Conservation (phyloP, 2,329 filamentous ascomycete species). For the Emergomyces orientalis region DNA sequence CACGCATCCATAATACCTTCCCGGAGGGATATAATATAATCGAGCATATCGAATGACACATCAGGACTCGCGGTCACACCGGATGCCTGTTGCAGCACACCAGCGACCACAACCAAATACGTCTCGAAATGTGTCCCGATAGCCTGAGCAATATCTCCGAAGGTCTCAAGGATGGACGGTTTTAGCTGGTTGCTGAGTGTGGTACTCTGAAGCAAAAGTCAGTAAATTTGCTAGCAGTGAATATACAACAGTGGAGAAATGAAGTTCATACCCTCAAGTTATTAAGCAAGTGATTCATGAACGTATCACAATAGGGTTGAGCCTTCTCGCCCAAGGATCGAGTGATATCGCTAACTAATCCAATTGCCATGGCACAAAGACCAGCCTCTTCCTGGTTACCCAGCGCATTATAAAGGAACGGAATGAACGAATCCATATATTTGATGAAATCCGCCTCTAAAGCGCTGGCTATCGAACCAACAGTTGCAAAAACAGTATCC, state of each 20-base stretch:
- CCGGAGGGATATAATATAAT: conserved; percentile 88
- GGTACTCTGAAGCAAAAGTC: conserved; percentile 52
- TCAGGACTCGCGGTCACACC: conserved; percentile 70
- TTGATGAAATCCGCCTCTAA: conserved; percentile 88
- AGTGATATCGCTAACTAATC: conserved; percentile 91
- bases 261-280: conserved; percentile 60
- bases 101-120: conserved; percentile 83
- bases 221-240: conserved; percentile 17
- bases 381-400: conserved; percentile 91
- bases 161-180: conserved; percentile 94
- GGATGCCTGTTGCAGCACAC: conserved; percentile 88
- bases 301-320: conserved; percentile 89
- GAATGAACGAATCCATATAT: conserved; percentile 94
- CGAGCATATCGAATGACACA: conserved; percentile 86
- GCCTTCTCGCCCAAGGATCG: conserved; percentile 82
- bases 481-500: conserved; percentile 83
- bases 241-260: conserved; percentile 24
- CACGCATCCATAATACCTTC: conserved; percentile 99
- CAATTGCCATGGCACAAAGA: conserved; percentile 94
- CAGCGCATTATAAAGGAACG: conserved; percentile 87
- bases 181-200: conserved; percentile 93
- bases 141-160: conserved; percentile 92
- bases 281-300: conserved; percentile 96
- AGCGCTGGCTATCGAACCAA: conserved; percentile 83
- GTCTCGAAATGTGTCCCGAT: conserved; percentile 88